phyloP scores from a whole-genome alignment of 805 yeast genomes.

The Yarrowia porcina region DNA sequence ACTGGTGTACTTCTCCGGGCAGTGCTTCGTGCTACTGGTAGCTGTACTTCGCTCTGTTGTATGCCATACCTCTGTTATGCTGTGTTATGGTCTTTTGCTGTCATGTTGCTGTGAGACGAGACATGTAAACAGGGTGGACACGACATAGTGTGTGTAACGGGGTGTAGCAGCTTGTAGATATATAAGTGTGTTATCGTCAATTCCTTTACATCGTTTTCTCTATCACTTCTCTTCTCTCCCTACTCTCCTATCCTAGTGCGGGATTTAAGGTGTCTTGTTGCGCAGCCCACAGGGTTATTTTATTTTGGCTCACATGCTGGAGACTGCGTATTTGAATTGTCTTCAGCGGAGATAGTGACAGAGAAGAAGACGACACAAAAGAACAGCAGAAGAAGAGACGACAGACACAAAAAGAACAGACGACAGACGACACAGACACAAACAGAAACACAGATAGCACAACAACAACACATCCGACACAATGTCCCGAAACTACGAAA shows the following conservation, averaged over 20 bases:
- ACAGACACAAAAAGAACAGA: neutral
- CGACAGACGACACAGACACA: neutral
- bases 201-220: neutral
- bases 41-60: no score
- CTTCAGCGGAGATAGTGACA: constrained; percentile 22
- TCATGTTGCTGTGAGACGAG: no score
- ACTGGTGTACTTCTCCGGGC: no score
- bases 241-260: neutral
- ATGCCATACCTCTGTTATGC: no score
- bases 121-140: no score
- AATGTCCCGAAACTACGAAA: constrained; percentile 24
- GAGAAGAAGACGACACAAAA: no score
- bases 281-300: constrained; percentile 20
- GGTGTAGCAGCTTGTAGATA: no score
- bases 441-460: neutral
- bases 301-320: constrained; percentile 1
- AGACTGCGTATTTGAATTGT: constrained; percentile 8
- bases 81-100: no score
- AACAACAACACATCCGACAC: neutral
- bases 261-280: constrained; percentile 19
- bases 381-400: neutral
- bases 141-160: no score
- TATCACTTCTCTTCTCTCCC: neutral
- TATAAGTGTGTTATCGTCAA: no score
- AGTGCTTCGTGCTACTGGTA: no score